These are phyloP conservation scores for Monosporascus sp. DNA, from an alignment of 2,329 filamentous ascomycete genomes.

Conservation along the genomic window DNA sequence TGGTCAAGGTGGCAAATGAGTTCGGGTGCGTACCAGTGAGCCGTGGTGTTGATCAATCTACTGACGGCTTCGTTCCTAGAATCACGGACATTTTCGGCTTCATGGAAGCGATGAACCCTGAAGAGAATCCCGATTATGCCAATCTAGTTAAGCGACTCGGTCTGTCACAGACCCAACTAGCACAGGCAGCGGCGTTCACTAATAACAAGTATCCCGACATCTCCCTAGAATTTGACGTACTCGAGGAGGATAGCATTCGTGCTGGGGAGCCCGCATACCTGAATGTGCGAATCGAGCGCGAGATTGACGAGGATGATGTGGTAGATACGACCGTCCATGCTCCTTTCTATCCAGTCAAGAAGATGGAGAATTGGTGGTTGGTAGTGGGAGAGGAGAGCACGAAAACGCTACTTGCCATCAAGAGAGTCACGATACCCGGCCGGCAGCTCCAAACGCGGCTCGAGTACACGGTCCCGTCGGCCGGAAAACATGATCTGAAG, in stretches of 20 bases:
- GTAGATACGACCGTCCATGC: slow-evolving; percentile 84
- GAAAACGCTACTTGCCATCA: slow-evolving; percentile 85
- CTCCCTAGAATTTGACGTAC: slow-evolving; percentile 80
- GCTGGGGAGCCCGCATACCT: slow-evolving; percentile 79
- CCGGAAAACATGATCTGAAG: slow-evolving; percentile 82
- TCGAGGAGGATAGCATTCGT: slow-evolving; percentile 73
- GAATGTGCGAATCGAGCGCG: slow-evolving; percentile 77
- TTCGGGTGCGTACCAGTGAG: slow-evolving; percentile 54
- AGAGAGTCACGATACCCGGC: slow-evolving; percentile 79
- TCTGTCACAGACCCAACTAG: slow-evolving; percentile 75
- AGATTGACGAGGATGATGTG: slow-evolving; percentile 64
- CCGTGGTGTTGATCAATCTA: background rate
- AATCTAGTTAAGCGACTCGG: slow-evolving; percentile 72
- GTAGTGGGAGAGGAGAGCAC: slow-evolving; percentile 90
- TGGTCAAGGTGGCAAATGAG: slow-evolving; percentile 75
- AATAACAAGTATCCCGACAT: slow-evolving; percentile 96
- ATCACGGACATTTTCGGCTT: slow-evolving; percentile 96
- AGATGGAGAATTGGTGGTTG: slow-evolving; percentile 98
- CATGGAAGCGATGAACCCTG: slow-evolving; percentile 97
- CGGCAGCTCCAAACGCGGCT: slow-evolving; percentile 71
- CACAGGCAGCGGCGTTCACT: slow-evolving; percentile 87
- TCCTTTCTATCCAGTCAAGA: slow-evolving; percentile 86
- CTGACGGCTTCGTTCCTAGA: slow-evolving; percentile 34
- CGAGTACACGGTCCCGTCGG: slow-evolving; percentile 80
- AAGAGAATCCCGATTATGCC: slow-evolving; percentile 79